Conservation (phyloP, 106 monocot species). For the Apostasia ramifera region DNA sequence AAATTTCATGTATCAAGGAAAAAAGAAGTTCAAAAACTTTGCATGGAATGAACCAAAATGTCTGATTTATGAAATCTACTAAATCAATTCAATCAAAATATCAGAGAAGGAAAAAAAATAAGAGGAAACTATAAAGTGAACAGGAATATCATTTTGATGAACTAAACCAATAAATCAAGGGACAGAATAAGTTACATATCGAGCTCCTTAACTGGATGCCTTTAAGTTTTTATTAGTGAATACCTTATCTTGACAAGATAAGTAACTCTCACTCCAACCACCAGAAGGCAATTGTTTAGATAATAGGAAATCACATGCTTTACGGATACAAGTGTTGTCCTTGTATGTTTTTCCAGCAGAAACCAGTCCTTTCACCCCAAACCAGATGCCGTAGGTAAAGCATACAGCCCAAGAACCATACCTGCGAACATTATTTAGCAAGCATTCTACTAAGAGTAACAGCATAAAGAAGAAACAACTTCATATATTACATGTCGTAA, state of each 20-base stretch:
- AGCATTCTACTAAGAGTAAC: neutral
- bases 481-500: neutral
- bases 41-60: no score
- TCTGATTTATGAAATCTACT: no score
- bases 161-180: no score
- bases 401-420: conserved; percentile 96
- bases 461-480: neutral
- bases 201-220: no score
- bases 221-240: neutral
- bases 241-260: conserved; percentile 91
- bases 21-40: no score
- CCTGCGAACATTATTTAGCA: conserved; percentile 30
- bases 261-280: conserved; percentile 97
- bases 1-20: no score
- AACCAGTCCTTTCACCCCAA: conserved; percentile 75
- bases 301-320: conserved; percentile 83
- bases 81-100: no score
- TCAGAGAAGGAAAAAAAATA: no score
- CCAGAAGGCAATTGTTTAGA: conserved; percentile 89
- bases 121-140: no score
- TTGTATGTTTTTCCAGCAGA: conserved; percentile 67
- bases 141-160: no score
- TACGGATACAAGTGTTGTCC: conserved; percentile 44
- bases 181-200: no score
- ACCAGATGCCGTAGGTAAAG: conserved; percentile 90